phyloP scores from a whole-genome alignment of 331 rosid genomes.

The Acacia pycnantha region DNA sequence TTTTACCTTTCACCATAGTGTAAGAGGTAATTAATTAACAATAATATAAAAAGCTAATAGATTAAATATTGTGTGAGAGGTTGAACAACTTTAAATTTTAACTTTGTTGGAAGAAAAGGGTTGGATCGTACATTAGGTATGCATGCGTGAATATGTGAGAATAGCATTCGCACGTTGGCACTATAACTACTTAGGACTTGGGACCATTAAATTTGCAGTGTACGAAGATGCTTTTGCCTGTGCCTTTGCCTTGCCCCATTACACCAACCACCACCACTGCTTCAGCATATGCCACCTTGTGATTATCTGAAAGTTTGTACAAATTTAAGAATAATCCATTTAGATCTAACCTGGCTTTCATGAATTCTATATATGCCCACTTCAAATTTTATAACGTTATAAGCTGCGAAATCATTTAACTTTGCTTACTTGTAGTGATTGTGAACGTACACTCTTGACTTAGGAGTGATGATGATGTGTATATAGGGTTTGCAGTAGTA shows the following conservation, averaged over 20 bases:
- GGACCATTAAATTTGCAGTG: constrained; percentile 26
- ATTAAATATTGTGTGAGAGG: neutral
- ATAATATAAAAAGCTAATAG: neutral
- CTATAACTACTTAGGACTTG: neutral
- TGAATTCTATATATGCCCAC: neutral
- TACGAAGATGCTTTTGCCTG: constrained; percentile 39
- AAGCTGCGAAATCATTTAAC: neutral
- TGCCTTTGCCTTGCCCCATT: neutral
- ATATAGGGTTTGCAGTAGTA: neutral
- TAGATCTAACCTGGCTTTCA: neutral
- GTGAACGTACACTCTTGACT: neutral
- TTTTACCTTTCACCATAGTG: neutral
- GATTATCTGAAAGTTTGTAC: neutral
- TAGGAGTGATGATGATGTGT: neutral
- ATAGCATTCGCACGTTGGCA: constrained; percentile 8
- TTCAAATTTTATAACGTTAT: neutral
- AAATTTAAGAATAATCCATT: neutral
- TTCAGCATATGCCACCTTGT: constrained; percentile 42
- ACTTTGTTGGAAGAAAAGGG: constrained; percentile 14
- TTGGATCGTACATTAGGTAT: constrained; percentile 11
- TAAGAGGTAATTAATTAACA: neutral
- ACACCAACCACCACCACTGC: constrained; percentile 51
- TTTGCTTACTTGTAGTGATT: neutral
- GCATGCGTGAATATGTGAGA: constrained; percentile 34
- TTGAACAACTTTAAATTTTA: neutral